These are phyloP conservation scores for Camellia japonica DNA, from an alignment of 148 eudicot species.

Conservation along the genomic window DNA sequence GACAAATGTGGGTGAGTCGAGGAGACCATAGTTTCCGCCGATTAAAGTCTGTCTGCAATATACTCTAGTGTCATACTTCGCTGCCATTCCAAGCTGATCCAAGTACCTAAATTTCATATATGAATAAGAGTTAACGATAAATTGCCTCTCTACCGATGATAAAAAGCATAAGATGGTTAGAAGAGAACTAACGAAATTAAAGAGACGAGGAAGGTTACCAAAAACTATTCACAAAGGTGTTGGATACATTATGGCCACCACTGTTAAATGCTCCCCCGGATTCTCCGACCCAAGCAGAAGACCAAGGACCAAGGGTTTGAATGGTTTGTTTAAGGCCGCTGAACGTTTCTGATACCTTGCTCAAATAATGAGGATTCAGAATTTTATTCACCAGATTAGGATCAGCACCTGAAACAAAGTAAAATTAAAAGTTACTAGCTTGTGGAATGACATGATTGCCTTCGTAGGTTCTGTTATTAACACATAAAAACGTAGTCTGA, in stretches of 20 bases:
- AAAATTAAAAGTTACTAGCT: background rate
- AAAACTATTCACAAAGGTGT: conserved; percentile 77
- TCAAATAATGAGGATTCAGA: conserved; percentile 61
- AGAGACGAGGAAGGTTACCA: conserved; percentile 48
- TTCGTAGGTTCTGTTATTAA: background rate
- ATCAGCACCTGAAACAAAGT: conserved; percentile 61
- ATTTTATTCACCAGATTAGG: conserved; percentile 59
- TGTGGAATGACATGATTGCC: background rate
- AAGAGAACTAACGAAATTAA: background rate
- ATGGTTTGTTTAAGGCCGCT: conserved; percentile 45
- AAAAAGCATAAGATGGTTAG: background rate
- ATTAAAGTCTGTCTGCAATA: conserved; percentile 77
- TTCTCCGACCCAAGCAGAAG: conserved; percentile 96
- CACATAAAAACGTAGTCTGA: background rate
- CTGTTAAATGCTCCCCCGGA: conserved; percentile 94
- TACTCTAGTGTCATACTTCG: conserved; percentile 64
- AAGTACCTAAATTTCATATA: conserved; percentile 52
- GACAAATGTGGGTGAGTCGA: conserved; percentile 50
- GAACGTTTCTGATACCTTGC: conserved; percentile 42
- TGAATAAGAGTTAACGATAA: background rate
- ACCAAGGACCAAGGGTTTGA: conserved; percentile 65
- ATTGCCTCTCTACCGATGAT: background rate
- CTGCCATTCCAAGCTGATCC: conserved; percentile 80
- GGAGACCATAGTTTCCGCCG: conserved; percentile 84
- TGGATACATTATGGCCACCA: conserved; percentile 67